phyloP scores from a whole-genome alignment of 331 rosid genomes.

The Phaseolus coccineus region DNA sequence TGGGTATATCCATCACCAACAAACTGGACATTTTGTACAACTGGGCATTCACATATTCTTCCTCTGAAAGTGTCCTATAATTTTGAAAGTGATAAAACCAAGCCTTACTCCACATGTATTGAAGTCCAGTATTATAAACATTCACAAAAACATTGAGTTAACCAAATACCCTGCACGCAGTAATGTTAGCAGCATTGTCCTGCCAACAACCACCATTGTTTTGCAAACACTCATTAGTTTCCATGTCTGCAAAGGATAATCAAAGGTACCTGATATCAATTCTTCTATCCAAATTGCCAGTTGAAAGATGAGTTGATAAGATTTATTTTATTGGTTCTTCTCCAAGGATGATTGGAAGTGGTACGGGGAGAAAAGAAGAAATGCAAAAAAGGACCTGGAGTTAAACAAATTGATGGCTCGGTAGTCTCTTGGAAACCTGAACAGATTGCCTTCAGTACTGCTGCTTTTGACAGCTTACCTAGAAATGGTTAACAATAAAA shows the following conservation, averaged over 20 bases:
- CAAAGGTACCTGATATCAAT: constrained; percentile 4
- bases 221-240: constrained; percentile 86
- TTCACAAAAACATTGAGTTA: constrained; percentile 29
- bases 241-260: constrained; percentile 63
- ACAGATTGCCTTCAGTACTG: constrained; percentile 94
- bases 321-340: not conserved
- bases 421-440: constrained; percentile 93
- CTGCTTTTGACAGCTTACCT: constrained; percentile 88
- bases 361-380: constrained; percentile 25
- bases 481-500: constrained; percentile 18
- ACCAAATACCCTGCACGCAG: constrained; percentile 89
- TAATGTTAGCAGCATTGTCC: constrained; percentile 74
- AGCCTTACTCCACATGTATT: constrained; percentile 16
- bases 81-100: constrained; percentile 23
- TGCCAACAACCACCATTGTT: constrained; percentile 98
- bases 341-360: constrained; percentile 13
- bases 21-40: constrained; percentile 81
- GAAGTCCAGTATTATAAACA: not conserved
- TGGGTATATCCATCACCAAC: constrained; percentile 89
- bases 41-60: constrained; percentile 94
- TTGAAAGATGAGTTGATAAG: constrained; percentile 17
- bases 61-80: constrained; percentile 92
- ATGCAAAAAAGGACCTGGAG: constrained; percentile 64
- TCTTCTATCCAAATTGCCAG: constrained; percentile 21
- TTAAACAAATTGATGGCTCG: constrained; percentile 88